Conservation (phyloP, 306 rosid genomes). For the Vigna nakashimae region DNA sequence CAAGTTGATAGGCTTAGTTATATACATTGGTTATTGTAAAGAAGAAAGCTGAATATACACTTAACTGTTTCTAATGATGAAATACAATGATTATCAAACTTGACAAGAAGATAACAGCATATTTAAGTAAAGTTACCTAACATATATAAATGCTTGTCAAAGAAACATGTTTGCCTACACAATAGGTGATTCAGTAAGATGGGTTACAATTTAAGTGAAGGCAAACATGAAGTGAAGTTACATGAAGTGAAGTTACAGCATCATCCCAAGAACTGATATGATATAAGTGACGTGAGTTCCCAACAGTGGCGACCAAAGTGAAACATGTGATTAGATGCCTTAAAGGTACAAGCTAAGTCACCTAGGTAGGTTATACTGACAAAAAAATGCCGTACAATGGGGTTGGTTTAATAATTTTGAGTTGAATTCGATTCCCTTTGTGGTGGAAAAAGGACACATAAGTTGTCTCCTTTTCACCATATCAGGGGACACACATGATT, state of each 20-base stretch:
- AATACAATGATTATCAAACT: too few relatives aligned
- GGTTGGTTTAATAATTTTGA: neutral
- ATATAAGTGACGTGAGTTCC: too few relatives aligned
- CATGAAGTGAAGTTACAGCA: too few relatives aligned
- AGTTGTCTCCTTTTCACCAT: slow-evolving; percentile 24
- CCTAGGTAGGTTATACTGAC: neutral
- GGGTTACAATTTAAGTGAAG: too few relatives aligned
- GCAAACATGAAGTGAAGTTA: too few relatives aligned
- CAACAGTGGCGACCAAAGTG: neutral
- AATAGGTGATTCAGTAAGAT: too few relatives aligned
- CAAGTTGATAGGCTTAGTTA: neutral
- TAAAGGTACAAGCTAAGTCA: neutral
- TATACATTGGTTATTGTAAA: too few relatives aligned
- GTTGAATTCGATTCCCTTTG: slow-evolving; percentile 3
- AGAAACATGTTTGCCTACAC: too few relatives aligned
- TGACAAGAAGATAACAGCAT: too few relatives aligned
- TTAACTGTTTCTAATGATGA: neutral
- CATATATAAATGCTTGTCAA: too few relatives aligned
- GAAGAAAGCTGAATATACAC: neutral
- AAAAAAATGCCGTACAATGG: neutral
- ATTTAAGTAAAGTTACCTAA: too few relatives aligned
- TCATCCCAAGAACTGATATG: too few relatives aligned
- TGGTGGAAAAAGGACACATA: slow-evolving; percentile 17
- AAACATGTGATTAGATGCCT: neutral
- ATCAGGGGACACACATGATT: slow-evolving; percentile 32